Evolutionary conservation across 2,329 filamentous ascomycete genomes (phyloP), one percentile per base, ranked within the genome.

Genomic region (Corniculantispora saksenae): DNA sequence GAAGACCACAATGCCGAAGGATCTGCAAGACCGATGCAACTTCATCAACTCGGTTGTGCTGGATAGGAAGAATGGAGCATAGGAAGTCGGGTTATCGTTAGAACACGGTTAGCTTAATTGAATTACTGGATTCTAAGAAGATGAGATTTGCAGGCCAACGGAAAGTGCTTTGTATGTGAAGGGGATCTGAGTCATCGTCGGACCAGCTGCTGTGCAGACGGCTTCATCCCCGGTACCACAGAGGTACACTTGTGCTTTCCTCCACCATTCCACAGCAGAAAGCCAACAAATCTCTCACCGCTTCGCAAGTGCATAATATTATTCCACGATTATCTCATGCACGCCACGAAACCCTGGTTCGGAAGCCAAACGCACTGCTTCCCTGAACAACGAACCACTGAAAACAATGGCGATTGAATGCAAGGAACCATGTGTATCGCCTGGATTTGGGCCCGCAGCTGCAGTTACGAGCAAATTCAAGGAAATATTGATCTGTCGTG

Each of bases 1-100:
- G 10, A 53, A 32, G 48, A 54, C 58, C 1, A 53, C 45, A 3
- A 27, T 65, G 21, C 55, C 61, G 21, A 25, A 29, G 10, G 47
- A 66, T 29, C 51, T 67, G 43, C 32, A 51, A 48, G 53, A 63
- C n/a, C 54, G 68, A 13, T 69, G 68, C 55, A 48, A 64, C 19
- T 23, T 57, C 23, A 55, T 69, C 15, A 66, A 68, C 25, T 29
- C 60, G 17, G 6, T 65, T 10, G 51, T 65, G 7, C 45, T 67
- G 25, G 65, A 69, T 53, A 58, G 48, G 12, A 51, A 55, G 25
- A 69, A 69, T 32, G 65, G 65, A 7, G 65, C 61, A 8, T 59
- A 55, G 32, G 27, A 10, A 19, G 6, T 38, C 19, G 8, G 10
- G 6, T 13, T 38, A 23, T 19, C 10, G 43, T 1, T 13, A 23